Evolutionary conservation across 345 rosid genomes (phyloP), one percentile per base, ranked within the genome.

Genomic region (Mangifera indica): DNA sequence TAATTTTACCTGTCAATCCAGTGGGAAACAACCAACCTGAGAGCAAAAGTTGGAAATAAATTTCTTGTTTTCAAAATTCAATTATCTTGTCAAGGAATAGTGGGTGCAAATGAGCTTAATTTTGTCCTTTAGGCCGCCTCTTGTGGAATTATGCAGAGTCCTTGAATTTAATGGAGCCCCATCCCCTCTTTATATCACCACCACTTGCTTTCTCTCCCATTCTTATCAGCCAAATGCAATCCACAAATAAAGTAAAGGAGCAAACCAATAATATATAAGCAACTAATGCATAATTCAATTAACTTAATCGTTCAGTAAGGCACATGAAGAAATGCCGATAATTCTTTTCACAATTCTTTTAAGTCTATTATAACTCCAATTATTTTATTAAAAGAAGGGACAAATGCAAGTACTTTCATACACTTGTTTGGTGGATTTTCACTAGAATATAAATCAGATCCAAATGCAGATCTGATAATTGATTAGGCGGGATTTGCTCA

Each of bases 1-100:
- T 63, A 37, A 37, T 37, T 83, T 79, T 52, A 62, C 68, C 64
- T 34, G 79, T 77, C 76, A 69, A 57, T 80, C 85, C 79, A 76
- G 75, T 73, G 74, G 80, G 79, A 75, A 84, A 73, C 84, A 83
- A 69, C 74, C 72, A 6, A 37, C 42, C 0, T 37, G 42, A 76
- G 76, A 63, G 67, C 44, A 66, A 67, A 74, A 73, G 70, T 49
- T 62, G 66, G 72, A 78, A 83, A 87, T 76, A 76, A 84, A 80
- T 58, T 73, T 60, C 72, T 60, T 66, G 54, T 68, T 60, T 65
- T 66, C 66, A 25, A 55, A 66, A 63, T 55, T 67, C 56, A 29
- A 63, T n/a, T 63, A 54, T 70, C 63, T 67, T 74, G 77, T 68
- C 69, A 68, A 75, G 65, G 71, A 81, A 81, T 14, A 25, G 79